phyloP scores from a whole-genome alignment of 1,284 basidiomycete genomes.

The Tilletia horrida region DNA sequence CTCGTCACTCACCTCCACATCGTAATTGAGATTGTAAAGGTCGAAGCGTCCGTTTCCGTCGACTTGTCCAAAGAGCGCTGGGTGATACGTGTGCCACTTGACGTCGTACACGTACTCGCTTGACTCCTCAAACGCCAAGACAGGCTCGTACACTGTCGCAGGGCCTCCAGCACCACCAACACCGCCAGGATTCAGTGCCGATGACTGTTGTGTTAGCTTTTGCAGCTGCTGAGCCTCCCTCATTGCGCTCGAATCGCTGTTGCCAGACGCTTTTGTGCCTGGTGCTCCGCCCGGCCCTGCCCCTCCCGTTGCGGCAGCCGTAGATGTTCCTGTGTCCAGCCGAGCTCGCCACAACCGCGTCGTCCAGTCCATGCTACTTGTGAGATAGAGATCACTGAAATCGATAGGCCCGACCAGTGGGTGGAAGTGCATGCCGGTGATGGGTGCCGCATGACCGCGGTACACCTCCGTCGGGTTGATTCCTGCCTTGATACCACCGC shows the following conservation, averaged over 20 bases:
- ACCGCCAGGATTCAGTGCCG: constrained; percentile 17
- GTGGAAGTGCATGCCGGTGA: constrained; percentile 92
- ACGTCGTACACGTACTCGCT: constrained; percentile 99
- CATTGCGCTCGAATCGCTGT: not conserved
- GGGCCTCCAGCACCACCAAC: not conserved
- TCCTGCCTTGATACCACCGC: constrained; percentile 91
- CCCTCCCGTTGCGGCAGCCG: not conserved
- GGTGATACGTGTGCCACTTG: constrained; percentile 92
- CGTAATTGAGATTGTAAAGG: constrained; percentile 89
- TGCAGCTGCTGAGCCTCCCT: constrained; percentile 12
- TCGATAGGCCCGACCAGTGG: constrained; percentile 81
- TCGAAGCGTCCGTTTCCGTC: constrained; percentile 94
- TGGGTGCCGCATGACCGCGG: constrained; percentile 83
- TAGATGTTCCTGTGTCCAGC: constrained; percentile 18
- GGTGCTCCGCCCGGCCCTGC: constrained; percentile 18
- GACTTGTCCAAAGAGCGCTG: constrained; percentile 85
- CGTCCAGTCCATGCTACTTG: constrained; percentile 50
- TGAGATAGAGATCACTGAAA: constrained; percentile 90
- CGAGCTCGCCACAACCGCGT: constrained; percentile 40
- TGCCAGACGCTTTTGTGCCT: constrained; percentile 1
- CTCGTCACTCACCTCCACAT: constrained; percentile 71
- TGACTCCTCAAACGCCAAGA: constrained; percentile 78
- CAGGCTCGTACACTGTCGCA: constrained; percentile 22
- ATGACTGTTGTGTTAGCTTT: constrained; percentile 15
- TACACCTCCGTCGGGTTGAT: constrained; percentile 87